Evolutionary conservation across 176 grass and related monocot genomes (phyloP).

Genomic region (Zoysia pacifica): DNA sequence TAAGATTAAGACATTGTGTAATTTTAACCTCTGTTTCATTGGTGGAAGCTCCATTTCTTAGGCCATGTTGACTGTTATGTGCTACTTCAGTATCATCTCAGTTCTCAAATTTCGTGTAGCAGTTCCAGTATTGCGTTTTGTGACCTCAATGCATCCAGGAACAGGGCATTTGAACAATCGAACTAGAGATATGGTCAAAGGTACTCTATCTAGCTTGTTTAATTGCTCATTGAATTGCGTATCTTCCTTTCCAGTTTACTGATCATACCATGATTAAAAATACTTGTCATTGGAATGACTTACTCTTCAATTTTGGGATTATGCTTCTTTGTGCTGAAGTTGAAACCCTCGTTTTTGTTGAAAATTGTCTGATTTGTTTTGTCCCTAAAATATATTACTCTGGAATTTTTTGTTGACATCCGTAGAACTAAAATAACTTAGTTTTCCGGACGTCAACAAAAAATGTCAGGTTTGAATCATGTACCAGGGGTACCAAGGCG

Average conservation of each 20-base stretch:
- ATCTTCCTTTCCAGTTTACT: not conserved
- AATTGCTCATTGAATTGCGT: not conserved
- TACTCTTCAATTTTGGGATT: not conserved
- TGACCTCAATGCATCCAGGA: not conserved
- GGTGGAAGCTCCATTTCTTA: conserved; percentile 4
- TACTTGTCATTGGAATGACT: not conserved
- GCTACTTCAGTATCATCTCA: not conserved
- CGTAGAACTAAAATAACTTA: no score
- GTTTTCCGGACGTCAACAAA: no score
- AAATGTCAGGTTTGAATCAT: no score
- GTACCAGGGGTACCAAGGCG: no score
- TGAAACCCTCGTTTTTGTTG: not conserved
- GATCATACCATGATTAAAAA: not conserved
- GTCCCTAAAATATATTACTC: not conserved
- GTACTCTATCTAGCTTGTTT: conserved; percentile 7
- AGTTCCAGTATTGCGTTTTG: not conserved
- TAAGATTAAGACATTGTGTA: not conserved
- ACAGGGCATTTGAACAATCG: not conserved
- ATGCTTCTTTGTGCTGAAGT: not conserved
- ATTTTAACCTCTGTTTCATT: not conserved
- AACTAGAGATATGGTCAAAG: not conserved
- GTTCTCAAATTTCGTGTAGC: not conserved
- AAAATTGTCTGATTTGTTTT: not conserved
- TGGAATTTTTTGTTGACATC: no score
- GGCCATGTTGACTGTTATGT: not conserved